These are phyloP conservation scores for Mallotus repandus DNA, from an alignment of 441 rosid species.

Conservation along the genomic window DNA sequence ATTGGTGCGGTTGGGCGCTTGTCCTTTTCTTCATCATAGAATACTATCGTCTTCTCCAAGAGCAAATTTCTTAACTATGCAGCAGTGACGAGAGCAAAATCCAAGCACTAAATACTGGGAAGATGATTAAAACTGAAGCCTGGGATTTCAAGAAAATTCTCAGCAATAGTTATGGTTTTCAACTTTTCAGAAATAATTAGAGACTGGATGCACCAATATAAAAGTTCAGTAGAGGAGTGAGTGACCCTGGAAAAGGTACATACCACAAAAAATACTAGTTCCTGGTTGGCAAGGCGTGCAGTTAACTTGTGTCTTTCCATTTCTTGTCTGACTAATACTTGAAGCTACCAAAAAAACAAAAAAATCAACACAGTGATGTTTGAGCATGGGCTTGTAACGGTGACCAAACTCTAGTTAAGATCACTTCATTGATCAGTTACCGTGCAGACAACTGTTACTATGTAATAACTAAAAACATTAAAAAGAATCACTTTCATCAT, in stretches of 20 bases:
- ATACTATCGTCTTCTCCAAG: not conserved
- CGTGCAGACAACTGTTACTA: not conserved
- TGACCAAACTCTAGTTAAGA: not conserved
- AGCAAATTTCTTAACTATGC: constrained; percentile 22
- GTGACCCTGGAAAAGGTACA: not conserved
- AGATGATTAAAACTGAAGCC: constrained; percentile 71
- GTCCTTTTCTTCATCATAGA: not conserved
- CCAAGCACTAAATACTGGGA: constrained; percentile 73
- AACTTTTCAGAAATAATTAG: not conserved
- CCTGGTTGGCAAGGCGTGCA: constrained; percentile 54
- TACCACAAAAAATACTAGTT: constrained; percentile 82
- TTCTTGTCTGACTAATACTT: constrained; percentile 56
- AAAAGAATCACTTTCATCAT: constrained; percentile 1
- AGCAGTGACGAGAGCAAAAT: constrained; percentile 49
- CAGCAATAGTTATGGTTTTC: not conserved
- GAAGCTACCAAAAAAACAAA: constrained; percentile 46
- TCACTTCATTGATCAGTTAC: not conserved
- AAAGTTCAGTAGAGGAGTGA: not conserved
- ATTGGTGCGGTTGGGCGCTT: not conserved
- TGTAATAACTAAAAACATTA: not conserved
- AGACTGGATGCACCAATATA: not conserved
- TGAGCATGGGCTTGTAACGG: no score
- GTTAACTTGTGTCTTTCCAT: constrained; percentile 63
- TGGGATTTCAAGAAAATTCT: constrained; percentile 28
- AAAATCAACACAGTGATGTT: not conserved